phyloP scores from a whole-genome alignment of 257 asterid genomes.

The Orobanche coerulescens region DNA sequence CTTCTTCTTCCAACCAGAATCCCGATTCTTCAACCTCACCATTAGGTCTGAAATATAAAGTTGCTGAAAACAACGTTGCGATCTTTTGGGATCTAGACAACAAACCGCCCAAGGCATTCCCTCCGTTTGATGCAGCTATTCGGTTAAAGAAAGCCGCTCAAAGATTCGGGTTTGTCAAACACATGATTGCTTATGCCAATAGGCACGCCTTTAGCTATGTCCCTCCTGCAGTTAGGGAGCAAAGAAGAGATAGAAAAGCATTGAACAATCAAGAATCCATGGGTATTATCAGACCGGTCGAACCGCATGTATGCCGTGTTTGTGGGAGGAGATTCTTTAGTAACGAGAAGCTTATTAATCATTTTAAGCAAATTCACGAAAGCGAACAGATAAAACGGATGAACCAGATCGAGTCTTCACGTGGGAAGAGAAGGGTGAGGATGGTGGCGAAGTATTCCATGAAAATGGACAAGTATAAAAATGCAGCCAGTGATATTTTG shows the following conservation, averaged over 20 bases:
- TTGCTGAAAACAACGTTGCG: constrained; percentile 44
- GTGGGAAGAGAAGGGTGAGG: constrained; percentile 68
- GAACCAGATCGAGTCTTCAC: constrained; percentile 74
- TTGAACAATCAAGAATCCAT: constrained; percentile 45
- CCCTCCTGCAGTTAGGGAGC: constrained; percentile 49
- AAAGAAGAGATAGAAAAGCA: constrained; percentile 44
- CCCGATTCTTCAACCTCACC: constrained; percentile 22
- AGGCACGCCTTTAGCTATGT: constrained; percentile 65
- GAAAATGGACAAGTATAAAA: constrained; percentile 84
- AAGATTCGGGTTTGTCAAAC: constrained; percentile 62
- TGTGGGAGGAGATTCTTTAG: constrained; percentile 81
- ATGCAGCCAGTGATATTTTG: constrained; percentile 64
- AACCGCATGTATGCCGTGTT: constrained; percentile 62
- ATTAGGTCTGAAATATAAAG: constrained; percentile 22
- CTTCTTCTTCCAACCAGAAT: constrained; percentile 24
- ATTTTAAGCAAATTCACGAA: constrained; percentile 81
- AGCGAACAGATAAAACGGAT: constrained; percentile 70
- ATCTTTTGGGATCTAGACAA: constrained; percentile 93
- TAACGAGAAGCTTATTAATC: constrained; percentile 54
- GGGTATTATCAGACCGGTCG: constrained; percentile 47
- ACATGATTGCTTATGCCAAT: constrained; percentile 75
- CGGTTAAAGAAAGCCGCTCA: constrained; percentile 55
- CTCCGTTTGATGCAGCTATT: constrained; percentile 78
- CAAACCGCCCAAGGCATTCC: constrained; percentile 69
- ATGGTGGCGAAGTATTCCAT: constrained; percentile 62